Base-by-base conservation (phyloP, 371 early-diverging fungal species). In the Apophysomyces sp. region DNA sequence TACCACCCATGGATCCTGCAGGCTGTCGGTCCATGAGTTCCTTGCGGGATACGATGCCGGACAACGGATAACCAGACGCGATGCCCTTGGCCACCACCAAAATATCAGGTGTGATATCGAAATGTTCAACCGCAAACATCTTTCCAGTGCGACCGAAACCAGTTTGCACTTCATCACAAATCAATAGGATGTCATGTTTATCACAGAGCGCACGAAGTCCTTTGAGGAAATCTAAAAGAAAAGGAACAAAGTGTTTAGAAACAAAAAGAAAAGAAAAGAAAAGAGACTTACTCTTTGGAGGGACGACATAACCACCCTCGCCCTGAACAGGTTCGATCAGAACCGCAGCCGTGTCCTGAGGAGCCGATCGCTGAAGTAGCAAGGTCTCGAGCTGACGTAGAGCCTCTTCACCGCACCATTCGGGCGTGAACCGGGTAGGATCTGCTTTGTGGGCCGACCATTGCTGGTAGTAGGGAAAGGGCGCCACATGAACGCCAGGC, bases 281-380 rank as follows among this genome's bases (percentile, higher is more conserved):
- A 49, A 34, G 2, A 13, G 24, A 64, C 67, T 74, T 77, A 77
- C 78, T 72, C 32, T 67, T 39, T 9, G 90, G 86, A 18, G 93
- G 90, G 30, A 82, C 81, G 49, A 85, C 84, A 61, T 92, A 89
- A n/a, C 94, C 94, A 62, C 94, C 94, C 68, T 93, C 94, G 62
- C 92, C 90, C 71, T 89, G 89, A 29, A 93, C 81, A 2, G 94
- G 91, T 63, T 93, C 94, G 28, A 93, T 82, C 32, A 93, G 77
- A 58, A 92, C 69, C 0, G 92, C 92, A 5, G 90, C 93, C n/a
- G 92, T 68, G 58, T 78, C 78, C 51, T 71, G 56, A 32, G 78
- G 77, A 55, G 76, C 74, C 41, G 74, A 68, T 34, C 80, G 77
- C 66, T 81, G 81, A 63, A 80, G 80, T 27, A 84, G 67, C 18